Evolutionary conservation across 345 rosid genomes (phyloP).

Genomic region (Erucastrum elatum): DNA sequence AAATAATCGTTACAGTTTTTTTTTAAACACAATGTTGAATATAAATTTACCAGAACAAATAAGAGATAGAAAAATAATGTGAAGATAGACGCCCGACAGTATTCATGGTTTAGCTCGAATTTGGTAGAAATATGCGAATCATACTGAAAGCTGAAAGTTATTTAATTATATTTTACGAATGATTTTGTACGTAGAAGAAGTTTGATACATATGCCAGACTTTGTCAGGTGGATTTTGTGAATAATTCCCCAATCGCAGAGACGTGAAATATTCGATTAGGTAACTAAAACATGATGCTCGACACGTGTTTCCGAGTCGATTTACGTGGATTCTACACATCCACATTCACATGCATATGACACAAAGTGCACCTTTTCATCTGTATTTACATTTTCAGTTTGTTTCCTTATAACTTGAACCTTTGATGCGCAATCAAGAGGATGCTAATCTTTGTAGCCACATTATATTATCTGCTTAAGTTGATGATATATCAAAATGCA

Average conservation of each 20-base stretch:
- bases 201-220: conserved; percentile 19
- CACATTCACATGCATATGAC: conserved; percentile 10
- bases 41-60: background rate
- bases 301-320: conserved; percentile 28
- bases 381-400: background rate
- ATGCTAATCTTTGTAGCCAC: background rate
- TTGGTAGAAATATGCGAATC: conserved; percentile 30
- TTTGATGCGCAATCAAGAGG: background rate
- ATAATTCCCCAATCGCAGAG: conserved; percentile 28
- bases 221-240: conserved; percentile 30
- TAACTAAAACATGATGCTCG: conserved; percentile 7
- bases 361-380: conserved; percentile 17
- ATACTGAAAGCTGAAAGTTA: conserved; percentile 19
- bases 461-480: no score
- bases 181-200: background rate
- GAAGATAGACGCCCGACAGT: conserved; percentile 21
- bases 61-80: background rate
- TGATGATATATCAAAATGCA: background rate
- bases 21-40: background rate
- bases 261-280: conserved; percentile 35
- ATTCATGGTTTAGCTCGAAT: conserved; percentile 27
- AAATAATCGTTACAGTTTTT: background rate
- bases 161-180: conserved; percentile 17
- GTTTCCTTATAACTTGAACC: no score
- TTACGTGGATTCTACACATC: conserved; percentile 35